phyloP scores from a whole-genome alignment of 441 rosid species.

The Cnidoscolus chayamansa region DNA sequence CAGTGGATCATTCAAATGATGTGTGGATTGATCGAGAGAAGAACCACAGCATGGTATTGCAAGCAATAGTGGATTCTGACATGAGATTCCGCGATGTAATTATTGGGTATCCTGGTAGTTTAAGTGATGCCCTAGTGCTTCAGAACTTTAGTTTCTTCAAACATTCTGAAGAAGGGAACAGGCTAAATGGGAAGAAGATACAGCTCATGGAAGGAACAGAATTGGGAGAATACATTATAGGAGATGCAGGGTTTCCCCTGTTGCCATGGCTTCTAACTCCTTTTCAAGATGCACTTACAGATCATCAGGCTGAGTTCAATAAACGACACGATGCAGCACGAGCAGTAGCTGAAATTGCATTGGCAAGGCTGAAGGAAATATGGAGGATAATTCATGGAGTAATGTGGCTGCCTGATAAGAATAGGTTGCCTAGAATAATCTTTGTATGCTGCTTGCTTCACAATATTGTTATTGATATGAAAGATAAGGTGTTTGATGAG shows the following conservation, averaged over 20 bases:
- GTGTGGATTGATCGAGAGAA: slow-evolving; percentile 71
- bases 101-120: slow-evolving; percentile 83
- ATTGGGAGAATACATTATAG: slow-evolving; percentile 65
- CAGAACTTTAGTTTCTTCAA: slow-evolving; percentile 60
- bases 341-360: slow-evolving; percentile 57
- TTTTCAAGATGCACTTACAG: slow-evolving; percentile 47
- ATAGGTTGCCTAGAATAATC: slow-evolving; percentile 68
- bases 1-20: slow-evolving; percentile 58
- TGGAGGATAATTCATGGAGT: slow-evolving; percentile 86
- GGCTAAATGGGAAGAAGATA: slow-evolving; percentile 47
- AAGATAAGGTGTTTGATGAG: slow-evolving; percentile 47
- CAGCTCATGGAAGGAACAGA: slow-evolving; percentile 47
- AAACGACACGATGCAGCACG: slow-evolving; percentile 57
- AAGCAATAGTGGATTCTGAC: slow-evolving; percentile 75
- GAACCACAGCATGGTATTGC: slow-evolving; percentile 82
- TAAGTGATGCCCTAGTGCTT: slow-evolving; percentile 61
- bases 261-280: slow-evolving; percentile 83
- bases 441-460: slow-evolving; percentile 90
- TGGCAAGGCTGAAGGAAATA: slow-evolving; percentile 72
- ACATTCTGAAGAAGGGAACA: slow-evolving; percentile 65
- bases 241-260: slow-evolving; percentile 71
- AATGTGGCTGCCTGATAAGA: slow-evolving; percentile 91
- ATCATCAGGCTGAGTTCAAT: slow-evolving; percentile 54
- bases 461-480: slow-evolving; percentile 71
- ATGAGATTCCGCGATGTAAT: slow-evolving; percentile 82